A percentile compares a stretch with the other conserved stretches of the same genome.
Evolutionary conservation across 345 rosid genomes (phyloP).

Genomic region (Murraya paniculata): DNA sequence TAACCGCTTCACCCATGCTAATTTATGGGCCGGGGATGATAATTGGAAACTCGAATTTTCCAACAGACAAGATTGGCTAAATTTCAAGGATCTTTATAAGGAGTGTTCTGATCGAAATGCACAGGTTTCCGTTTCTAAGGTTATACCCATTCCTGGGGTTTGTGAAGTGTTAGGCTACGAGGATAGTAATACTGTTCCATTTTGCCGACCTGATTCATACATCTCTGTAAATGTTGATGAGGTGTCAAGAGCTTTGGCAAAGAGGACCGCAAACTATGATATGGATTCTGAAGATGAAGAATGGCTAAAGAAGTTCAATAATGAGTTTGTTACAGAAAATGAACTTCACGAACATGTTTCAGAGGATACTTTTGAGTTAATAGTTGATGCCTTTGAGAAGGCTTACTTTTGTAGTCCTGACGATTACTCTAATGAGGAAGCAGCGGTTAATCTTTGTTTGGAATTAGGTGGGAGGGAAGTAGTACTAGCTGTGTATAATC

Average conservation of each 20-base stretch:
- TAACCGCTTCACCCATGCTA: conserved; percentile 67
- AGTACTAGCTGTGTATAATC: conserved; percentile 64
- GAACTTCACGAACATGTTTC: conserved; percentile 38
- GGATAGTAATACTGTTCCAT: conserved; percentile 28
- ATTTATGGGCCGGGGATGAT: conserved; percentile 68
- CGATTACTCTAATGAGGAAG: conserved; percentile 54
- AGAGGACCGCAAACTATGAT: conserved; percentile 66
- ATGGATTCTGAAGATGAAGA: conserved; percentile 94
- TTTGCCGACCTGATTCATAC: conserved; percentile 54
- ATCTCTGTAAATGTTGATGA: conserved; percentile 61
- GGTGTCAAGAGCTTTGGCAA: conserved; percentile 74
- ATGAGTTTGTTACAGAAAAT: conserved; percentile 26
- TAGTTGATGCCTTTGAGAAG: conserved; percentile 90
- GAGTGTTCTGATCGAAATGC: conserved; percentile 74
- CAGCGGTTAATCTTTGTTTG: conserved; percentile 36
- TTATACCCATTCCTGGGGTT: conserved; percentile 85
- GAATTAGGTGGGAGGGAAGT: conserved; percentile 57
- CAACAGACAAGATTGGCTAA: conserved; percentile 62
- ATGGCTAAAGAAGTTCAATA: conserved; percentile 71
- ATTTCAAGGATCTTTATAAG: conserved; percentile 81
- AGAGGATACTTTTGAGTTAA: conserved; percentile 69
- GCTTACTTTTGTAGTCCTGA: conserved; percentile 51
- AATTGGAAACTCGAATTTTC: conserved; percentile 89
- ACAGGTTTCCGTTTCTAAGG: conserved; percentile 40
- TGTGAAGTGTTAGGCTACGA: conserved; percentile 56